phyloP scores from a whole-genome alignment of 257 asterid species.

The Ehretia macrophylla region DNA sequence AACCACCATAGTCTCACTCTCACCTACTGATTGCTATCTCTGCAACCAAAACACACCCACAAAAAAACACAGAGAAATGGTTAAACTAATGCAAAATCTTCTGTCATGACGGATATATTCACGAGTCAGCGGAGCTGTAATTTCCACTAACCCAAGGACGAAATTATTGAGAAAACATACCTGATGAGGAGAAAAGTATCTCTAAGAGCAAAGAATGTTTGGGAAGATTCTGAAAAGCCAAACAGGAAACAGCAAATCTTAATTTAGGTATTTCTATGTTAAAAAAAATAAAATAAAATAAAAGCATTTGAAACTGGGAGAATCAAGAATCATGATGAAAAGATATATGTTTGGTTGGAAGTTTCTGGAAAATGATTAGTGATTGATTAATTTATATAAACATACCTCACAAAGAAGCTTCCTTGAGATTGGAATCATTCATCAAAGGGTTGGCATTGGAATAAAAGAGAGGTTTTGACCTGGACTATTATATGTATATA shows the following conservation, averaged over 20 bases:
- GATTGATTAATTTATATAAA: conserved; percentile 1
- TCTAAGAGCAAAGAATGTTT: conserved; percentile 32
- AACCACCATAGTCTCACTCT: conserved; percentile 12
- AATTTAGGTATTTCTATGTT: too few species aligned
- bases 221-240: background rate
- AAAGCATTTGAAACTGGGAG: background rate
- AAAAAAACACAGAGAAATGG: background rate
- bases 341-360: conserved; percentile 4
- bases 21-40: conserved; percentile 13
- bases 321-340: background rate
- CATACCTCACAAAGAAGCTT: conserved; percentile 22
- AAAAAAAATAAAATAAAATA: background rate
- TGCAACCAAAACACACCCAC: background rate
- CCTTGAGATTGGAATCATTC: background rate
- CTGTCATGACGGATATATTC: too few species aligned
- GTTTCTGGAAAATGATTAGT: background rate
- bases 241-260: background rate
- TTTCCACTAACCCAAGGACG: too few species aligned
- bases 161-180: background rate
- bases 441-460: background rate
- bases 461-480: too few species aligned
- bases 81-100: too few species aligned
- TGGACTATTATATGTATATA: too few species aligned
- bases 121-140: too few species aligned
- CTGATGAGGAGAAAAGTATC: conserved; percentile 4